A percentile compares a stretch with the other conserved stretches of the same genome.
Conservation (phyloP, 495 filamentous ascomycete genomes). For the Zalerion maritima region DNA sequence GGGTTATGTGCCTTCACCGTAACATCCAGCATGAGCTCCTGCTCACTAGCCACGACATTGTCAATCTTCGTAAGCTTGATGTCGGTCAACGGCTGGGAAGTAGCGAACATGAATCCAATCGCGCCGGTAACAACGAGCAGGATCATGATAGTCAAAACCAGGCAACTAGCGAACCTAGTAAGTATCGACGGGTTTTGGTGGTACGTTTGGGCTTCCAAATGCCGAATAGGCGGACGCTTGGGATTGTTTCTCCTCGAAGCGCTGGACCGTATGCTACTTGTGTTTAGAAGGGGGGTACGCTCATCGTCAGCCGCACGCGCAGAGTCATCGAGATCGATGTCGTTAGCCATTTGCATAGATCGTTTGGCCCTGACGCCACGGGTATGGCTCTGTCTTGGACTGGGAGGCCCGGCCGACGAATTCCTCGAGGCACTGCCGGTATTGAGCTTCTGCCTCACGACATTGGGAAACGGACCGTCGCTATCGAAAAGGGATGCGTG, state of each 20-base stretch:
- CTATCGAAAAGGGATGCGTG: slow-evolving; percentile 63
- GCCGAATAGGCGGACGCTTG: slow-evolving; percentile 39
- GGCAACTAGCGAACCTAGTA: slow-evolving; percentile 63
- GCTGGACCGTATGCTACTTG: slow-evolving; percentile 32
- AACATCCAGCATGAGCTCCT: slow-evolving; percentile 91
- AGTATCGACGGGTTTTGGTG: slow-evolving; percentile 45
- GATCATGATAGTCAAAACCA: slow-evolving; percentile 59
- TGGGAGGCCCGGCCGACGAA: slow-evolving; percentile 48
- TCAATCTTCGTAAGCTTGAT: slow-evolving; percentile 63
- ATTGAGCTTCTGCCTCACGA: slow-evolving; percentile 20
- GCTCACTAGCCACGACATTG: slow-evolving; percentile 83
- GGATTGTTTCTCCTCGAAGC: slow-evolving; percentile 49
- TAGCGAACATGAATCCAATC: slow-evolving; percentile 74
- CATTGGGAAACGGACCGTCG: slow-evolving; percentile 51
- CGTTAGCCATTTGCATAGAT: slow-evolving; percentile 19
- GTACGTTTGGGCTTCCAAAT: slow-evolving; percentile 61
- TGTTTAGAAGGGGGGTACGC: slow-evolving; percentile 59
- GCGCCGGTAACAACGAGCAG: slow-evolving; percentile 63
- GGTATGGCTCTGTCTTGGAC: slow-evolving; percentile 24
- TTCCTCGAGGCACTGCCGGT: slow-evolving; percentile 31
- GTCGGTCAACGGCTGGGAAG: slow-evolving; percentile 71
- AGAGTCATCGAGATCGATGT: slow-evolving; percentile 39
- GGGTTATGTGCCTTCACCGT: slow-evolving; percentile 81
- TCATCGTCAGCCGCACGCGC: slow-evolving; percentile 73
- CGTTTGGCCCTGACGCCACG: slow-evolving; percentile 15